phyloP scores from a whole-genome alignment of 2,329 filamentous ascomycete species.

The Davidsoniella virescens region DNA sequence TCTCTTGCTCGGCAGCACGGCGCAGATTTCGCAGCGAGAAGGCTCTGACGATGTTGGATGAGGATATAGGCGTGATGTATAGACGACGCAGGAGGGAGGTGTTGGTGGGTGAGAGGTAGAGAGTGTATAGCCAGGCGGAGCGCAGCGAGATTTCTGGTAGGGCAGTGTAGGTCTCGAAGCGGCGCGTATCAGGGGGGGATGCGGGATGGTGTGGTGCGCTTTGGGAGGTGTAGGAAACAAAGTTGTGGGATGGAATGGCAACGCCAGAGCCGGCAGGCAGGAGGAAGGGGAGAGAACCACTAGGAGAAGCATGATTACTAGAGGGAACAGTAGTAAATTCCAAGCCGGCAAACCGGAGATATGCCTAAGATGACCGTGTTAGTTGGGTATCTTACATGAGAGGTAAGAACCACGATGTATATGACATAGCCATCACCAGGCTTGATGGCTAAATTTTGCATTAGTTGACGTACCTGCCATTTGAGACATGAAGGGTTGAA shows the following conservation, averaged over 20 bases:
- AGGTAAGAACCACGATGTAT: too few species aligned
- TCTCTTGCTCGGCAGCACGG: constrained; percentile 55
- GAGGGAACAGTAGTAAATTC: constrained; percentile 52
- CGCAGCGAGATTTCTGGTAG: constrained; percentile 64
- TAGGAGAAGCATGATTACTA: constrained; percentile 85
- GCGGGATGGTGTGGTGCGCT: constrained; percentile 28
- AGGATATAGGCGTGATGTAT: constrained; percentile 51
- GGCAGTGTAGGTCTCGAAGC: constrained; percentile 60
- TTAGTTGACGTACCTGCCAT: constrained; percentile 59
- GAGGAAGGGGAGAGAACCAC: constrained; percentile 76
- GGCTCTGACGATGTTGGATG: constrained; percentile 44
- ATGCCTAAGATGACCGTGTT: constrained; percentile 39
- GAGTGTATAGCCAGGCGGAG: constrained; percentile 67
- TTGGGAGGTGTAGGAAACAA: constrained; percentile 47
- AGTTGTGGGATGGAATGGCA: constrained; percentile 25
- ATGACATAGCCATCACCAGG: not conserved
- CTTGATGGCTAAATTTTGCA: not conserved
- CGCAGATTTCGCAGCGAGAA: constrained; percentile 51
- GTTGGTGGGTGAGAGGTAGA: constrained; percentile 63
- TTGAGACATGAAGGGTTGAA: constrained; percentile 89
- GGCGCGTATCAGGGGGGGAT: constrained; percentile 23
- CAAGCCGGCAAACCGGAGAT: constrained; percentile 61
- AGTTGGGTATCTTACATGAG: not conserved
- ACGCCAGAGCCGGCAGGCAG: constrained; percentile 32
- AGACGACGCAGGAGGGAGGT: constrained; percentile 50